phyloP scores from a whole-genome alignment of 192 early-diverging fungal genomes.

The Coemansia sp. region DNA sequence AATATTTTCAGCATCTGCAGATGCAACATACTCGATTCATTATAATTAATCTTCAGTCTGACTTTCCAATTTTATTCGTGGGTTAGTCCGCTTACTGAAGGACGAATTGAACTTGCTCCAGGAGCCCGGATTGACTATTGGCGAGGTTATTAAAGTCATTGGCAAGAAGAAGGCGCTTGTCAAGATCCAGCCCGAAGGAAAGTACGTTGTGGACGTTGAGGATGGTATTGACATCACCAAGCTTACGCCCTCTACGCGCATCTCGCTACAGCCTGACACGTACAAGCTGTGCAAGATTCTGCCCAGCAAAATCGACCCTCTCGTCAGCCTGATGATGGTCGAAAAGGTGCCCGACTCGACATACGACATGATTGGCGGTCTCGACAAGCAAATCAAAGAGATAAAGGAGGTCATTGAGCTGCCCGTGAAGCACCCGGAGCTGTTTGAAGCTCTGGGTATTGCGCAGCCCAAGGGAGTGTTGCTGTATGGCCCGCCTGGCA shows the following conservation, averaged over 20 bases:
- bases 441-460: constrained; percentile 97
- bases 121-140: constrained; percentile 94
- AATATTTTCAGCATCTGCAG: background rate
- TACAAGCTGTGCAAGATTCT: constrained; percentile 93
- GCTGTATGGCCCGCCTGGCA: constrained; percentile 87
- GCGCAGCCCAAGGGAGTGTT: constrained; percentile 99
- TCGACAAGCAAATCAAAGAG: constrained; percentile 99
- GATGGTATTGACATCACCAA: constrained; percentile 86
- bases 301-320: constrained; percentile 98
- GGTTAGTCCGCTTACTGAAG: constrained; percentile 84
- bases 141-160: constrained; percentile 98
- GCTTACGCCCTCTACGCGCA: constrained; percentile 89
- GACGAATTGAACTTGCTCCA: constrained; percentile 97
- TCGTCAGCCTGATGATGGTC: constrained; percentile 99
- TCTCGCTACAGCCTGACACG: constrained; percentile 89
- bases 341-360: constrained; percentile 99
- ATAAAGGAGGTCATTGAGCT: constrained; percentile 99
- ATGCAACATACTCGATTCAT: background rate
- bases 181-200: constrained; percentile 95
- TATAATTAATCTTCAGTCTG: background rate
- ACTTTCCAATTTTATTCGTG: background rate
- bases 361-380: constrained; percentile 98
- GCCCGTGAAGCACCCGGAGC: constrained; percentile 98
- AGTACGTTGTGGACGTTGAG: constrained; percentile 96
- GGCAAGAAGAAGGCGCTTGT: constrained; percentile 94